Conservation (phyloP, 192 early-diverging fungal species). For the Coemansia sp. region DNA sequence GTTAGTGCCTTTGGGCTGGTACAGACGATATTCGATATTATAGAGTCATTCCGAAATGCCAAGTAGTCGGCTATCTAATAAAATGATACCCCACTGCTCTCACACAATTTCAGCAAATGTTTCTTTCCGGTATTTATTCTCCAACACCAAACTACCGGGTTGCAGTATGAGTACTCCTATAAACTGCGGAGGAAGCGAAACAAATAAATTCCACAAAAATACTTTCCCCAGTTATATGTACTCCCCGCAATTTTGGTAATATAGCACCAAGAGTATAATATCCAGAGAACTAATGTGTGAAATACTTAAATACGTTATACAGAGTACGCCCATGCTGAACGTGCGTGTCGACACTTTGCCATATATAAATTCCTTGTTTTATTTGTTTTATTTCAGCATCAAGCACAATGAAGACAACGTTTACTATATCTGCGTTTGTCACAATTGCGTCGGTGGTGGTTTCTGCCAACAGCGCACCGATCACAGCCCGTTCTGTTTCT, state of each 20-base stretch:
- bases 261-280: too few relatives aligned
- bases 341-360: too few relatives aligned
- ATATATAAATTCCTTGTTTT: too few relatives aligned
- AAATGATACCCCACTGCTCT: not conserved
- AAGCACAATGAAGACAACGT: slow-evolving; percentile 14
- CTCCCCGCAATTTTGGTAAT: too few relatives aligned
- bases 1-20: slow-evolving; percentile 66
- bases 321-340: too few relatives aligned
- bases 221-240: not conserved
- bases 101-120: not conserved
- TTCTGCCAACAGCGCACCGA: not conserved
- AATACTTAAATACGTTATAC: too few relatives aligned
- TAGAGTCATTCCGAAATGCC: slow-evolving; percentile 30
- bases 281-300: too few relatives aligned
- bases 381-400: too few relatives aligned
- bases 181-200: not conserved
- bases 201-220: not conserved
- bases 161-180: not conserved
- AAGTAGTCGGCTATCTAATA: slow-evolving; percentile 6
- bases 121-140: too few relatives aligned
- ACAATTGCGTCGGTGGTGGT: slow-evolving; percentile 6
- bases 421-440: slow-evolving; percentile 10
- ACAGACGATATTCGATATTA: slow-evolving; percentile 60
- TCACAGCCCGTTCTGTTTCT: not conserved
- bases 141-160: too few relatives aligned